A percentile compares a stretch with the other conserved stretches of the same genome.
These are phyloP conservation scores for Thoreauomyces humboldtii DNA, from an alignment of 192 early-diverging fungal species.

Conservation along the genomic window DNA sequence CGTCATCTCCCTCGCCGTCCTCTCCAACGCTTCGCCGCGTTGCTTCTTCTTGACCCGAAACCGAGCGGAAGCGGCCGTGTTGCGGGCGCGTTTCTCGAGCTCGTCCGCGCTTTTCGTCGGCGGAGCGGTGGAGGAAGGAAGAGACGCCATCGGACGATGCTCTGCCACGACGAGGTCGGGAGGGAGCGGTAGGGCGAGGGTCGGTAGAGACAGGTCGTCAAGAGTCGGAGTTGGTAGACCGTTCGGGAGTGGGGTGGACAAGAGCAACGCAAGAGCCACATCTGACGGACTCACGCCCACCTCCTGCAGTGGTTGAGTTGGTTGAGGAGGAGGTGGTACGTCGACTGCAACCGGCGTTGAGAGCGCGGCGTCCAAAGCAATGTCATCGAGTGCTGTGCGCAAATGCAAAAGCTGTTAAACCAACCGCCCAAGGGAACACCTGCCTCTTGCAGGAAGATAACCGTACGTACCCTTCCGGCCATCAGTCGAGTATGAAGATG, in stretches of 20 bases:
- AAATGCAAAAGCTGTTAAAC: background rate
- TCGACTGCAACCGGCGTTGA: background rate
- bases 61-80: constrained; percentile 91
- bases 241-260: background rate
- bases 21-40: constrained; percentile 82
- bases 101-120: background rate
- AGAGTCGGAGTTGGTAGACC: background rate
- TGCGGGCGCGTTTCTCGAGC: constrained; percentile 84
- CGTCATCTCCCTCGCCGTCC: constrained; percentile 74
- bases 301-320: background rate
- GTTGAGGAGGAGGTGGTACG: background rate
- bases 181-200: background rate
- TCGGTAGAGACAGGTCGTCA: background rate
- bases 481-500: background rate
- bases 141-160: background rate
- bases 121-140: background rate
- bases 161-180: background rate
- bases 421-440: background rate
- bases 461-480: background rate
- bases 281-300: too few relatives aligned
- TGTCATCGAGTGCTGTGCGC: background rate
- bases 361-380: background rate
- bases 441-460: background rate
- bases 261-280: too few relatives aligned
- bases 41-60: constrained; percentile 96